Percentiles rank a stretch among this genome's conserved stretches.
Evolutionary conservation across 2,329 filamentous ascomycete genomes (phyloP).

Genomic region (Claviceps citrina): DNA sequence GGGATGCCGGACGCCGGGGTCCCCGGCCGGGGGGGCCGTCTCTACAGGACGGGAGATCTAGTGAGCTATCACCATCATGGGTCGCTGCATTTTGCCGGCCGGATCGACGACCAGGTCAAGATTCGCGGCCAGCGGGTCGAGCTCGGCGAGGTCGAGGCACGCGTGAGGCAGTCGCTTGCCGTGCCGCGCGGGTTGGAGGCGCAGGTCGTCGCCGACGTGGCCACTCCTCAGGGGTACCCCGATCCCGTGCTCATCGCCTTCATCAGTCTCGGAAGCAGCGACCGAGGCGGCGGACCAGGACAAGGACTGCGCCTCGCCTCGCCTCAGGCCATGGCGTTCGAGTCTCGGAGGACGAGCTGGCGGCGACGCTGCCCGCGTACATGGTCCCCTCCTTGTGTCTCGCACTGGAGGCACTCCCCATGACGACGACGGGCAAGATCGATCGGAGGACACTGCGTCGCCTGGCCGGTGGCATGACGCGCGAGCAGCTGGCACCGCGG

Average conservation of each 20-base stretch:
- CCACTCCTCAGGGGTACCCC: too few species aligned
- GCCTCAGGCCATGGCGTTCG: too few species aligned
- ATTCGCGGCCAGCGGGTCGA: constrained; percentile 3
- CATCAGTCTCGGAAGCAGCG: too few species aligned
- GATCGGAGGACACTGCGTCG: neutral
- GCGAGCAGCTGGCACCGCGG: neutral
- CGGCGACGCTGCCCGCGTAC: constrained; percentile 4
- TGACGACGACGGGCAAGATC: neutral
- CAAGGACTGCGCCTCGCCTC: too few species aligned
- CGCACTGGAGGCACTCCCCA: neutral
- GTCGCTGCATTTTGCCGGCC: neutral
- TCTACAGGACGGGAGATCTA: constrained; percentile 3
- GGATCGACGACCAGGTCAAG: constrained; percentile 2
- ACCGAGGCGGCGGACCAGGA: too few species aligned
- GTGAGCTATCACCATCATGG: neutral
- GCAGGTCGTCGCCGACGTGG: neutral
- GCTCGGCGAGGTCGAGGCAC: constrained; percentile 3
- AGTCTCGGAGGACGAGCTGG: too few species aligned
- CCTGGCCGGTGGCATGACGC: neutral
- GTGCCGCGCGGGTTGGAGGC: too few species aligned
- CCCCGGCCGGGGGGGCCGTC: too few species aligned
- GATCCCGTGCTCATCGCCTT: too few species aligned
- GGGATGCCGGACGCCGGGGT: neutral
- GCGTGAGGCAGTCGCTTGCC: neutral
- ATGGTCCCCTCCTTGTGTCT: neutral